Base-by-base conservation (phyloP, 2,329 filamentous ascomycete genomes). In the Calonectria crousiana region DNA sequence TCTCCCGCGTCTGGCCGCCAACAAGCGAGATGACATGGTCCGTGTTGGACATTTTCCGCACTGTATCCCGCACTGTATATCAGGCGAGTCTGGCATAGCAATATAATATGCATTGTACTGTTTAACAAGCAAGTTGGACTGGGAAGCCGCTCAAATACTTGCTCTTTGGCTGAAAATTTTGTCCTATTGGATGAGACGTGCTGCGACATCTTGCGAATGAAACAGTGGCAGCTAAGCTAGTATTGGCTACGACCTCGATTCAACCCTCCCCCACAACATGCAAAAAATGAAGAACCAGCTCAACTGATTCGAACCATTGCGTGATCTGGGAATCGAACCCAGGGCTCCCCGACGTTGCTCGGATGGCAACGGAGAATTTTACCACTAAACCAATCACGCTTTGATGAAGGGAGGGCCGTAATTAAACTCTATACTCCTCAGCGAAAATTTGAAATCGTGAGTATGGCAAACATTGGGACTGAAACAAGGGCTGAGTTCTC, bases 11-110 rank as follows among this genome's bases (percentile, higher is more conserved):
- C 74, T 71, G 66, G 75, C 79, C 79, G 77, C 71, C 44, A 71
- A 74, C 78, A 81, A 81, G 79, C 79, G 79, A 79, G 69, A 76
- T 75, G 71, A 71, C 51, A n/a, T 30, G 71, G 58, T 14, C 79
- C 70, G 79, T 80, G 78, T 68, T 47, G 60, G 71, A 49, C 8
- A 0, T 16, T 1, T 6, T 10, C 0, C 3, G 5, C 38, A 75
- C 74, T 71, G 74, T 75, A 13, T 4, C 10, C 0, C 16, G 38
- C 71, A 75, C 73, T 23, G 70, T 75, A 36, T 71, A 56, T 73
- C 75, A 69, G 76, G n/a, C 56, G 47, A 47, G 20, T 47, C 16
- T 16, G 20, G 41, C n/a, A 23, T 47, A 65, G 20, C 18, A 23
- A 5, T 13, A 23, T 6, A 4, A 28, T 32, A n/a, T 11, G 26